A percentile compares a stretch with the other conserved stretches of the same genome.
phyloP scores from a whole-genome alignment of 345 rosid species.

The Camelina hispida region DNA sequence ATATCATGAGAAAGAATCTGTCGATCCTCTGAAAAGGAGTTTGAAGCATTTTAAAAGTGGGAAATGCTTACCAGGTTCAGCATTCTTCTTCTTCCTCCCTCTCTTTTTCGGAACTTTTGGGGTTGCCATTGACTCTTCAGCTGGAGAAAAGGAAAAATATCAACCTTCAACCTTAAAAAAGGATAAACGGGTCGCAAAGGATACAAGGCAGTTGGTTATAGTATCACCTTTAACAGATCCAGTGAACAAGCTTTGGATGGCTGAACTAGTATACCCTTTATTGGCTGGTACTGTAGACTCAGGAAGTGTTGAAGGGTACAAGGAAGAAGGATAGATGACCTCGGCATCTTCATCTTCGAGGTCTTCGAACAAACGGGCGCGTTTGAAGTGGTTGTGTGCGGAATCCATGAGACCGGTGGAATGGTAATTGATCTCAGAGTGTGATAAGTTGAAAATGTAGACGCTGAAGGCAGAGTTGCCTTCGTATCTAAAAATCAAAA shows the following conservation, averaged over 20 bases:
- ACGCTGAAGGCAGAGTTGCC: conserved; percentile 79
- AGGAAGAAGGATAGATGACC: conserved; percentile 41
- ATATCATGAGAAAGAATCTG: conserved; percentile 8
- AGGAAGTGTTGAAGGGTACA: conserved; percentile 35
- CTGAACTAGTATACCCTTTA: conserved; percentile 55
- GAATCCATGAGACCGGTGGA: conserved; percentile 49
- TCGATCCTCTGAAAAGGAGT: neutral
- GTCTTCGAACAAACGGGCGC: conserved; percentile 66
- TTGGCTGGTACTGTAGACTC: conserved; percentile 38
- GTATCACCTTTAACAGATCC: conserved; percentile 44
- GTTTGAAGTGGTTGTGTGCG: conserved; percentile 56
- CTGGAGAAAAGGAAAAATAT: conserved; percentile 34
- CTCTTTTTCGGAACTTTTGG: conserved; percentile 55
- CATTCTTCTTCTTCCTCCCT: conserved; percentile 70
- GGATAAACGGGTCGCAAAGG: neutral
- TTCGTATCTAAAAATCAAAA: conserved; percentile 84
- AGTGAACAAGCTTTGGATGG: conserved; percentile 59
- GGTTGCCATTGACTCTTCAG: conserved; percentile 45
- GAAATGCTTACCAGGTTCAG: conserved; percentile 67
- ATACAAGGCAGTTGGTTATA: neutral
- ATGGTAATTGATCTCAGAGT: conserved; percentile 75
- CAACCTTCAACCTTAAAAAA: too few relatives aligned
- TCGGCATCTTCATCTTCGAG: conserved; percentile 74
- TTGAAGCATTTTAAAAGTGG: neutral
- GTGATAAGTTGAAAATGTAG: conserved; percentile 69